Conservation (phyloP, 805 yeast species). For the Wickerhamiella siamensis region DNA sequence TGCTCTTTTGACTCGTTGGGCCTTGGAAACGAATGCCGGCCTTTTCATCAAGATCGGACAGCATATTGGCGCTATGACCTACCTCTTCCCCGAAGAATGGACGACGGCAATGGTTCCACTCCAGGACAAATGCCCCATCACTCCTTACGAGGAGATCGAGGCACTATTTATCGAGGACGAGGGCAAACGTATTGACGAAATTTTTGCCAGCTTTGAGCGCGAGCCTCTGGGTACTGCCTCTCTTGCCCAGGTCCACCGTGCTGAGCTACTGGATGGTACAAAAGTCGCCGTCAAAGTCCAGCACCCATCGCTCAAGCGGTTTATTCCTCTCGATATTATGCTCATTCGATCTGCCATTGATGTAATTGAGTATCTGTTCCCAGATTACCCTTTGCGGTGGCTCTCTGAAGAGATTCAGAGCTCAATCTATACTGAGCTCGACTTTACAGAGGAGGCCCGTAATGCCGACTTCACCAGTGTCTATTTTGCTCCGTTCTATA, state of each 20-base stretch:
- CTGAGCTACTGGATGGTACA: slow-evolving; percentile 43
- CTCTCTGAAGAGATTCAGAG: slow-evolving; percentile 82
- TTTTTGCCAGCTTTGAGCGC: slow-evolving; percentile 52
- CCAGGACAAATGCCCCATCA: slow-evolving; percentile 79
- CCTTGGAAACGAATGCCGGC: slow-evolving; percentile 80
- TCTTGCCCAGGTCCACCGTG: slow-evolving; percentile 88
- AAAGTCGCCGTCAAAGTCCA: slow-evolving; percentile 90
- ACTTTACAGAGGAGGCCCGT: slow-evolving; percentile 72
- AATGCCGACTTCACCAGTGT: slow-evolving; percentile 60
- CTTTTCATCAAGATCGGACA: slow-evolving; percentile 90
- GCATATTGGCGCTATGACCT: slow-evolving; percentile 84
- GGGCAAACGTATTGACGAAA: slow-evolving; percentile 42
- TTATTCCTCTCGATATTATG: slow-evolving; percentile 79
- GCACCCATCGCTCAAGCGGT: slow-evolving; percentile 75
- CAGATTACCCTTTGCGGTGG: slow-evolving; percentile 91
- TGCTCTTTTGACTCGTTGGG: slow-evolving; percentile 63
- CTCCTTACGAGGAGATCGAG: slow-evolving; percentile 54
- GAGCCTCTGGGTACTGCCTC: slow-evolving; percentile 91
- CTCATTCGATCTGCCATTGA: slow-evolving; percentile 65
- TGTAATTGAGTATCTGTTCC: slow-evolving; percentile 64
- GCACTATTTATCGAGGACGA: slow-evolving; percentile 56
- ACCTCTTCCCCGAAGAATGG: slow-evolving; percentile 86
- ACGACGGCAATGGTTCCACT: slow-evolving; percentile 85
- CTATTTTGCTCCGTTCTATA: slow-evolving; percentile 44
- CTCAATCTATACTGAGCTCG: slow-evolving; percentile 81